phyloP scores from a whole-genome alignment of 2,329 filamentous ascomycete species.

The Microcyclosporella mali region DNA sequence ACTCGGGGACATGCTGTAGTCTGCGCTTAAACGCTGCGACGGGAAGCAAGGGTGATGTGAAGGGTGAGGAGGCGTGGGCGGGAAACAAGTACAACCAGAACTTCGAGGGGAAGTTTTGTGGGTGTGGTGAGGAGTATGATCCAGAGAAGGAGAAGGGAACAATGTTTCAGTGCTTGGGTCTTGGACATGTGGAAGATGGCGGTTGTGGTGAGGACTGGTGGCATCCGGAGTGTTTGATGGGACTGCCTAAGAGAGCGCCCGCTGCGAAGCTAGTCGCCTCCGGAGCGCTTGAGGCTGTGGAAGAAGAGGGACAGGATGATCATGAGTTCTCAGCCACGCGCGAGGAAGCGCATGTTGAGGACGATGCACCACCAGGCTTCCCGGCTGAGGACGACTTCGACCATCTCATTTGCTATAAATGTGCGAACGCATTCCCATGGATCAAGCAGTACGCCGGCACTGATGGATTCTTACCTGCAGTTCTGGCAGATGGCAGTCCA shows the following conservation, averaged over 20 bases:
- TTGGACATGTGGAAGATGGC: constrained; percentile 71
- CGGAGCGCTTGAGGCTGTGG: constrained; percentile 22
- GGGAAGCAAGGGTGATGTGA: constrained; percentile 68
- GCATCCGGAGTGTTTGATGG: constrained; percentile 86
- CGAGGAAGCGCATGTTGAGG: constrained; percentile 47
- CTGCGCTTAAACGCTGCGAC: constrained; percentile 68
- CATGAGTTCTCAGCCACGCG: constrained; percentile 15
- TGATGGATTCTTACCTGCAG: constrained; percentile 68
- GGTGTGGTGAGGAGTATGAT: constrained; percentile 81
- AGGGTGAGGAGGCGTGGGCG: constrained; percentile 63
- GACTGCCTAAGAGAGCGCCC: constrained; percentile 62
- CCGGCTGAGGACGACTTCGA: constrained; percentile 86
- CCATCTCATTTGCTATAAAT: constrained; percentile 89
- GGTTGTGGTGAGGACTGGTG: constrained; percentile 98
- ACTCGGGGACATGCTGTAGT: constrained; percentile 61
- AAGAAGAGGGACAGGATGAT: constrained; percentile 31
- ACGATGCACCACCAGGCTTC: constrained; percentile 75
- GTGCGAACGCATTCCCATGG: constrained; percentile 81
- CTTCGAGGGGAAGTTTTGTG: constrained; percentile 87
- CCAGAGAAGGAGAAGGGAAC: constrained; percentile 85
- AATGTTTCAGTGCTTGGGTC: constrained; percentile 93
- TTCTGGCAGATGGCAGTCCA: constrained; percentile 43
- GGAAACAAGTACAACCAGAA: constrained; percentile 94
- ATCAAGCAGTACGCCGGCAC: constrained; percentile 81
- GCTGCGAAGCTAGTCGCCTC: constrained; percentile 27